Percentiles rank a stretch among this genome's conserved stretches.
Conservation (phyloP, 495 filamentous ascomycete species). For the Hypomontagnella monticulosa region DNA sequence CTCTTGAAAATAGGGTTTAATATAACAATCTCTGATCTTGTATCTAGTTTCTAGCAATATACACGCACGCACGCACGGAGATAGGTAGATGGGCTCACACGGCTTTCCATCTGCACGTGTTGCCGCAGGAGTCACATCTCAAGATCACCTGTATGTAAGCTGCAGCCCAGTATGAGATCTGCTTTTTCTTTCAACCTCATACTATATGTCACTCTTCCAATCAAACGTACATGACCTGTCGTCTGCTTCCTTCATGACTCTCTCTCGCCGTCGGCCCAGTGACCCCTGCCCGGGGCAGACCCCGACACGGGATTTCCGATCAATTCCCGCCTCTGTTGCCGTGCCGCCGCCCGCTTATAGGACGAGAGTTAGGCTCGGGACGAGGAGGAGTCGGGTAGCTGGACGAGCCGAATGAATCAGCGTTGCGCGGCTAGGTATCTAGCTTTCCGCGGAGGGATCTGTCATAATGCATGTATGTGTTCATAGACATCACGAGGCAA, state of each 20-base stretch:
- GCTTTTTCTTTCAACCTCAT: neutral
- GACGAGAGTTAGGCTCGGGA: too few species aligned
- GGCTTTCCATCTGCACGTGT: constrained; percentile 7
- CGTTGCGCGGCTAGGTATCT: constrained; percentile 24
- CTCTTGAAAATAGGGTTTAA: constrained; percentile 11
- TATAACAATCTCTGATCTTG: too few species aligned
- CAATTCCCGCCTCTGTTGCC: neutral
- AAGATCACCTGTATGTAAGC: constrained; percentile 22
- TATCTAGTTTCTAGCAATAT: too few species aligned
- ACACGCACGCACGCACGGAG: neutral
- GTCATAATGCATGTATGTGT: neutral
- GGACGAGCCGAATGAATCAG: constrained; percentile 27
- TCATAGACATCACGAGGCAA: neutral
- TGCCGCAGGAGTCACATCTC: constrained; percentile 19
- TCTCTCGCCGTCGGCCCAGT: too few species aligned
- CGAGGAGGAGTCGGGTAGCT: neutral
- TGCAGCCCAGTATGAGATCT: constrained; percentile 32
- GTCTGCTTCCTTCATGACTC: neutral
- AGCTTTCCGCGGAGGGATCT: too few species aligned
- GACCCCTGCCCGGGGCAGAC: neutral
- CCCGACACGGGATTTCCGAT: constrained; percentile 2
- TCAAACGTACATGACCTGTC: neutral
- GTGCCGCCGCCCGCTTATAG: neutral
- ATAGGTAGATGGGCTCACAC: constrained; percentile 1
- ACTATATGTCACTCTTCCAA: neutral